Base-by-base conservation (phyloP, 805 yeast species). In the Wickerhamomyces bisporus region DNA sequence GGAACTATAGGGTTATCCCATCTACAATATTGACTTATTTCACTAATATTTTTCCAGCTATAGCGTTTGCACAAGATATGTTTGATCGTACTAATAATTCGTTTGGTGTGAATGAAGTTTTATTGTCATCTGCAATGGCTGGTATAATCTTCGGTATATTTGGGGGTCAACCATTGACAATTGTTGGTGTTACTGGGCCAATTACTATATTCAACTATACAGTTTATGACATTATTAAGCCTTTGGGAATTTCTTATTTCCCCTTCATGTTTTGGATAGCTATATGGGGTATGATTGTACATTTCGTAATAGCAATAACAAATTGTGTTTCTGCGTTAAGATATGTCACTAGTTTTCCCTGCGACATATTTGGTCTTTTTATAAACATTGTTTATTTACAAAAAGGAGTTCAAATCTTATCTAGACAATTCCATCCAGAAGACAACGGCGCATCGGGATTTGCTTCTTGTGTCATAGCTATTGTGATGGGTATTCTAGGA, bases 181-280 rank as follows among this genome's bases (percentile, higher is more conserved):
- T 91, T 19, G 98, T 93, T 8, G 98, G 98, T 4, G 97, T 91
- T 5, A 93, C 98, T 0, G 98, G 98, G 0, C 98, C 98, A 0
- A 81, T 93, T 13, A 66, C 95, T 2, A 89, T 91, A 43, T 91
- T 93, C 70, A 86, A 86, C 53, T 88, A 87, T 52, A 93, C 98
- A 0, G 89, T 93, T 1, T 86, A 81, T 55, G 82, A 81, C 42
- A 70, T 86, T 35, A 71, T 86, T 26, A 62, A 56, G 17, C 80
- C 85, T 0, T 55, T 71, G 42, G 71, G 70, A 6, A 36, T 49
- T 8, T 64, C 72, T 1, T 54, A 34, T 26, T 88, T 91, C 62
- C 87, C 89, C 14, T 91, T 91, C 58, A 89, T 93, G 96, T 81
- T 91, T 56, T 93, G 98, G 98, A 68, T 91, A 24, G 86, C 88